phyloP scores from a whole-genome alignment of 768 basidiomycete genomes.

The Boletus barrowsii region DNA sequence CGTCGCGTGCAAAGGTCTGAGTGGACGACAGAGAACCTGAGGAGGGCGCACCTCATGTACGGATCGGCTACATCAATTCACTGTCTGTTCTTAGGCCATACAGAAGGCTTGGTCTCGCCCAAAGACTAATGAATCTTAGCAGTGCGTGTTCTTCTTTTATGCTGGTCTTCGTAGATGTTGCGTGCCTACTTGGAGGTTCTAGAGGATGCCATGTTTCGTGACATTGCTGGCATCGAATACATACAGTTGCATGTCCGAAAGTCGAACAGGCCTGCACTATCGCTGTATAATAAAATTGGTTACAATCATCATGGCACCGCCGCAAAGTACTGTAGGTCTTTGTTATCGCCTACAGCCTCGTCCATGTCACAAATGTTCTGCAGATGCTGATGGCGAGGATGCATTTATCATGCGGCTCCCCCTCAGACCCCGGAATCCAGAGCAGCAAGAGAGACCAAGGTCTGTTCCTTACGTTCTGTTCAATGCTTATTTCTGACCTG shows the following conservation, averaged over 20 bases:
- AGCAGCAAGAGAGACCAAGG: constrained; percentile 6
- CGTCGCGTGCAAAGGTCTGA: constrained; percentile 1
- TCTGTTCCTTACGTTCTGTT: constrained; percentile 2
- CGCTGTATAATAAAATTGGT: constrained; percentile 26
- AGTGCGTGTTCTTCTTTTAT: constrained; percentile 16
- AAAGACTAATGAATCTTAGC: constrained; percentile 24
- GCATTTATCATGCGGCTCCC: constrained; percentile 24
- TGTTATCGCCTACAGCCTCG: not conserved
- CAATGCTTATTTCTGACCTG: not conserved
- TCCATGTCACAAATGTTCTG: not conserved
- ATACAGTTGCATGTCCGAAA: constrained; percentile 30
- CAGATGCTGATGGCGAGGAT: constrained; percentile 29
- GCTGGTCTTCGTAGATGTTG: not conserved
- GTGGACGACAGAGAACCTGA: constrained; percentile 20
- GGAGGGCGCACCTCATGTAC: constrained; percentile 6
- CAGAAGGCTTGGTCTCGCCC: constrained; percentile 28
- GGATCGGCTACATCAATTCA: constrained; percentile 30
- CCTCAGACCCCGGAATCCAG: not conserved
- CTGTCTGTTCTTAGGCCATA: constrained; percentile 28
- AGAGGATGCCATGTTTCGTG: constrained; percentile 27
- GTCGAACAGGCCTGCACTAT: constrained; percentile 24
- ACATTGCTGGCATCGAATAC: constrained; percentile 9
- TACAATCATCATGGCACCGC: constrained; percentile 16
- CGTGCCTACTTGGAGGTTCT: constrained; percentile 1
- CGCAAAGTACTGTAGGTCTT: constrained; percentile 24